Percentiles rank a stretch among this genome's conserved stretches.
Evolutionary conservation across 306 rosid species (phyloP).

Genomic region (Gillenia trifoliata): DNA sequence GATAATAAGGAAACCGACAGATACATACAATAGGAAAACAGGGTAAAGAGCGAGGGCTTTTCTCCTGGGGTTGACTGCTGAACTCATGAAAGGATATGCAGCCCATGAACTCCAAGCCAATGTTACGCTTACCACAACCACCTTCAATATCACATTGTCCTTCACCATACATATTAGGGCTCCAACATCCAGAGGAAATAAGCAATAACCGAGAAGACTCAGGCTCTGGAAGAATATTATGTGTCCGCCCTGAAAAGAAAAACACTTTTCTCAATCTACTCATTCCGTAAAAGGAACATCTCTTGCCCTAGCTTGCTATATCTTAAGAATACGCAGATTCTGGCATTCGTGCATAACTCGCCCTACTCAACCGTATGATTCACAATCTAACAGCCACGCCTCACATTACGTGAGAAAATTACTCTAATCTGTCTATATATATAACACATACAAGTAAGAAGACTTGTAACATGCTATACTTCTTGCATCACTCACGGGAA

Average conservation of each 20-base stretch:
- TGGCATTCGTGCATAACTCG: background rate
- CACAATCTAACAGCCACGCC: background rate
- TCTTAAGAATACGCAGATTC: background rate
- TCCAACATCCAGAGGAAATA: slow-evolving; percentile 89
- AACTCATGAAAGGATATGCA: slow-evolving; percentile 97
- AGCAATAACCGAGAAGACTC: slow-evolving; percentile 92
- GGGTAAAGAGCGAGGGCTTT: slow-evolving; percentile 99
- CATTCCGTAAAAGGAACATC: background rate
- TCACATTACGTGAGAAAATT: background rate
- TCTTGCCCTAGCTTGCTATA: background rate
- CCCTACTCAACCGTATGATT: background rate
- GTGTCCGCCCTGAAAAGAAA: slow-evolving; percentile 79
- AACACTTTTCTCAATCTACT: background rate
- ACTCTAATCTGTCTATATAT: background rate
- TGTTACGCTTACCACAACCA: slow-evolving; percentile 79
- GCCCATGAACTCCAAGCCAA: slow-evolving; percentile 99
- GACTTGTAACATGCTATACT: background rate
- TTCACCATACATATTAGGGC: slow-evolving; percentile 90
- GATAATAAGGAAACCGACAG: slow-evolving; percentile 95
- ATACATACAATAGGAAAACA: slow-evolving; percentile 96
- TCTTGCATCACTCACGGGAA: background rate
- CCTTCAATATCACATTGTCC: slow-evolving; percentile 74
- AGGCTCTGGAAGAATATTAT: slow-evolving; percentile 97
- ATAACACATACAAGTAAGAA: background rate
- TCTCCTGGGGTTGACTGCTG: slow-evolving; percentile 98